phyloP scores from a whole-genome alignment of 169 alveolate species.

The Plasmodium relictum region DNA sequence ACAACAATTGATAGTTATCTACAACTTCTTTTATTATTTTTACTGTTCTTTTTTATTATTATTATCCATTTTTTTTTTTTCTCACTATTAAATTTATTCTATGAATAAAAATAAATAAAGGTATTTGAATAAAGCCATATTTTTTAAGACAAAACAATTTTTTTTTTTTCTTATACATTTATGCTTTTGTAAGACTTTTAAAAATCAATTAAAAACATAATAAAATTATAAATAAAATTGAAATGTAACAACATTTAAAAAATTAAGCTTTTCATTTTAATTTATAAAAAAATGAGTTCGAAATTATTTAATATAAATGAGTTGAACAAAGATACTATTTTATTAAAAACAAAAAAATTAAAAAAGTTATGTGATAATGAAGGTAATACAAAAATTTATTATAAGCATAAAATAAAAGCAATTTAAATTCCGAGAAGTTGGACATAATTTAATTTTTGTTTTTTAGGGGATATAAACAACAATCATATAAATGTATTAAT shows the following conservation, averaged over 20 bases:
- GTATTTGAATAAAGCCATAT: no score
- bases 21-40: no score
- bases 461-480: conserved; percentile 44
- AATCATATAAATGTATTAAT: conserved; percentile 64
- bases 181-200: no score
- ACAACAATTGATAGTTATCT: conserved; percentile 11
- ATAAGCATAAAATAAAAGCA: not conserved
- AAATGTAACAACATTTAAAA: not conserved
- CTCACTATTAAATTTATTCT: no score
- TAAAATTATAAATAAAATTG: not conserved
- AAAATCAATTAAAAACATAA: no score
- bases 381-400: conserved; percentile 27
- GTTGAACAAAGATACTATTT: conserved; percentile 63
- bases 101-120: no score
- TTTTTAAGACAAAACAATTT: no score
- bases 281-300: conserved; percentile 27
- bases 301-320: conserved; percentile 42
- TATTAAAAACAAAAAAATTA: conserved; percentile 69
- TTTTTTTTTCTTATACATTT: no score
- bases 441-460: not conserved
- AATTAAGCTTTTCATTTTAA: no score
- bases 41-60: no score
- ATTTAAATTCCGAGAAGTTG: no score
- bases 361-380: conserved; percentile 52
- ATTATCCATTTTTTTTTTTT: no score